Base-by-base conservation (phyloP, 768 basidiomycete genomes). In the Leucocoprinus leucothites region DNA sequence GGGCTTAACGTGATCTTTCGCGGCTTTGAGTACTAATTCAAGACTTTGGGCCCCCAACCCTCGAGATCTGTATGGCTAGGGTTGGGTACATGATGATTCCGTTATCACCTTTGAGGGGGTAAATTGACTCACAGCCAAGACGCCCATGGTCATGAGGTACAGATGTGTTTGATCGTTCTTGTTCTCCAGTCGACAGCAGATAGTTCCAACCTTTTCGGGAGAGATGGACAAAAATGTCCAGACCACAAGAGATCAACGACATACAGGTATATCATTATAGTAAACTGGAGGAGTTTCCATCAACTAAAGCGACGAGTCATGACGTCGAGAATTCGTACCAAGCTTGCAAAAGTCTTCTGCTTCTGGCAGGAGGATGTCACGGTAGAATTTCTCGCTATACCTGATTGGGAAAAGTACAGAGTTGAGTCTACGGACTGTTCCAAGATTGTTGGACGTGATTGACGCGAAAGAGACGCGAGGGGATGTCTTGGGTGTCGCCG, bases 141-240 rank as follows among this genome's bases (percentile, higher is more conserved):
- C 73, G 42, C 92, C 94, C 86, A 95, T 87, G 48, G 94, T 95
- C 87, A 94, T 91, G 65, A 94, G 78, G 72, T 95, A 95, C 57
- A 91, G 71, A 45, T 77, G 75, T 42, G 71, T 74, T 61, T 76
- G 70, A 43, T 74, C 79, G 63, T 81, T 78, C 63, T 83, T 82
- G 51, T 74, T 79, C 70, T 96, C 93, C 57, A 94, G 69, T 56
- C 91, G 82, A 73, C 89, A 92, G 69, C 90, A 93, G 64, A 94
- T 81, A 3, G 86, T 91, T 57, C 94, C 93, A 59, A 95, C 86
- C 76, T 78, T 63, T 56, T 44, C 53, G 43, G 48, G 21, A 50
- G 41, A 58, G 57, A 60, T 57, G 59, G 28, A 51, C 34, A 44
- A 56, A 16, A 31, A 38, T 59, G 47, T 51, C 47, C 46, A 40